A percentile compares a stretch with the other conserved stretches of the same genome.
These are phyloP conservation scores for Elongisporangium undulatum DNA, from an alignment of 352 stramenopile species.

Conservation along the genomic window DNA sequence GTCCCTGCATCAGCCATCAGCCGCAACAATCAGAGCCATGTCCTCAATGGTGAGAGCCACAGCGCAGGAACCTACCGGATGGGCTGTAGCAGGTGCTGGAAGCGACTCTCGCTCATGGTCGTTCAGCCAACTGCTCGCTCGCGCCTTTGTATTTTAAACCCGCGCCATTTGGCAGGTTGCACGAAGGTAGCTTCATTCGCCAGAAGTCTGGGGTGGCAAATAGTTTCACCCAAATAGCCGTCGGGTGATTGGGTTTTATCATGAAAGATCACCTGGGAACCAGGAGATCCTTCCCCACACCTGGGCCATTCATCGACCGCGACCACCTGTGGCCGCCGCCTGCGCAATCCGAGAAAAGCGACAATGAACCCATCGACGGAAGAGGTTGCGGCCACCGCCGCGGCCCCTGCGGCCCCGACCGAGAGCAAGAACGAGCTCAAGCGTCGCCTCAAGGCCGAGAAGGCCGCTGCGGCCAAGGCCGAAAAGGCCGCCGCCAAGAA, in stretches of 20 bases:
- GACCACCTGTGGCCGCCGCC: background rate
- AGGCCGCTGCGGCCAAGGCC: slow-evolving; percentile 93
- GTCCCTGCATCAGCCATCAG: slow-evolving; percentile 46
- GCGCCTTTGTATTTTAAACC: background rate
- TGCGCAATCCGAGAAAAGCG: slow-evolving; percentile 1
- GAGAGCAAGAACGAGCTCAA: slow-evolving; percentile 98
- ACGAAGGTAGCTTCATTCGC: background rate
- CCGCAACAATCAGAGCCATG: background rate
- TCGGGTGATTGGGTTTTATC: background rate
- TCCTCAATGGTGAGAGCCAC: background rate
- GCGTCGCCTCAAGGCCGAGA: slow-evolving; percentile 92
- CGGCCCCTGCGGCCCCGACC: slow-evolving; percentile 8
- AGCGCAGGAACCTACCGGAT: slow-evolving; percentile 48
- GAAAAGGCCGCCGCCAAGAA: slow-evolving; percentile 90
- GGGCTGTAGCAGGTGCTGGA: slow-evolving; percentile 84
- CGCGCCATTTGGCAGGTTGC: background rate
- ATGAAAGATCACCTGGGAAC: background rate
- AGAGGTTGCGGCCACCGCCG: slow-evolving; percentile 5
- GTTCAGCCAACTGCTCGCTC: background rate
- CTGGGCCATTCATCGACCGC: background rate
- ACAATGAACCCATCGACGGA: slow-evolving; percentile 14
- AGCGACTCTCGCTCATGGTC: slow-evolving; percentile 50
- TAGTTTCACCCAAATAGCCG: background rate
- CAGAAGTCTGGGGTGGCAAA: background rate
- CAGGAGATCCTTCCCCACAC: background rate